Evolutionary conservation across 1,139 yeast genomes (phyloP).

Genomic region (Lodderomyces orthopsilosis): DNA sequence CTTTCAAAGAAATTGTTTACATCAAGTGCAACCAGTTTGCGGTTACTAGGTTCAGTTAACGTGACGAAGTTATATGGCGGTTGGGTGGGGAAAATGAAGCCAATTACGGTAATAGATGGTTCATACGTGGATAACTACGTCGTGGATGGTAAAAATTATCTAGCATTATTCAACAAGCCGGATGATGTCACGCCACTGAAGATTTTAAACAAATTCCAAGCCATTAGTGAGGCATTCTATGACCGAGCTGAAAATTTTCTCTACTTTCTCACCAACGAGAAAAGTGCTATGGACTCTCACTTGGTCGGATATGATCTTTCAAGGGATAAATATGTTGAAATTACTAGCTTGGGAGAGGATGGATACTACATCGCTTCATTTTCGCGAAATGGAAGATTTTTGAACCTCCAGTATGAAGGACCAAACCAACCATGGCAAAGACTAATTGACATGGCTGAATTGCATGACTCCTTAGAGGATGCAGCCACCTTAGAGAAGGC

Average conservation of each 20-base stretch:
- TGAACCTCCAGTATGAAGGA: constrained; percentile 55
- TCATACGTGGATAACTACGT: constrained; percentile 77
- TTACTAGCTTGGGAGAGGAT: constrained; percentile 24
- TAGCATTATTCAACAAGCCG: constrained; percentile 59
- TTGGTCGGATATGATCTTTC: constrained; percentile 26
- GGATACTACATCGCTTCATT: constrained; percentile 38
- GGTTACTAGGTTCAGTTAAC: constrained; percentile 26
- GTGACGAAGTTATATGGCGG: constrained; percentile 50
- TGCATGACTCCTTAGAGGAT: constrained; percentile 21
- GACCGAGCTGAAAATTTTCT: constrained; percentile 51
- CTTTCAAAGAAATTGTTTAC: constrained; percentile 57
- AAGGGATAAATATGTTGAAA: constrained; percentile 13
- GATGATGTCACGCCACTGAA: constrained; percentile 34
- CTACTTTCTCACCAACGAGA: constrained; percentile 62
- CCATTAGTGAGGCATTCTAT: constrained; percentile 39
- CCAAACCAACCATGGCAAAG: constrained; percentile 68
- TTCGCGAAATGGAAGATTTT: constrained; percentile 56
- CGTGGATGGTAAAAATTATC: constrained; percentile 59
- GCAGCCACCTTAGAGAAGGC: constrained; percentile 12
- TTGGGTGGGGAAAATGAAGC: constrained; percentile 49
- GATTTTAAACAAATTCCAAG: constrained; percentile 40
- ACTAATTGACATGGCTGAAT: constrained; percentile 44
- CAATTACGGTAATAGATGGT: constrained; percentile 29
- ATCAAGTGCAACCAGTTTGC: constrained; percentile 10
- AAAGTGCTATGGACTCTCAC: constrained; percentile 30